Evolutionary conservation across 441 rosid species (phyloP), one percentile per base, ranked within the genome.

Genomic region (Adansonia madagascariensis): DNA sequence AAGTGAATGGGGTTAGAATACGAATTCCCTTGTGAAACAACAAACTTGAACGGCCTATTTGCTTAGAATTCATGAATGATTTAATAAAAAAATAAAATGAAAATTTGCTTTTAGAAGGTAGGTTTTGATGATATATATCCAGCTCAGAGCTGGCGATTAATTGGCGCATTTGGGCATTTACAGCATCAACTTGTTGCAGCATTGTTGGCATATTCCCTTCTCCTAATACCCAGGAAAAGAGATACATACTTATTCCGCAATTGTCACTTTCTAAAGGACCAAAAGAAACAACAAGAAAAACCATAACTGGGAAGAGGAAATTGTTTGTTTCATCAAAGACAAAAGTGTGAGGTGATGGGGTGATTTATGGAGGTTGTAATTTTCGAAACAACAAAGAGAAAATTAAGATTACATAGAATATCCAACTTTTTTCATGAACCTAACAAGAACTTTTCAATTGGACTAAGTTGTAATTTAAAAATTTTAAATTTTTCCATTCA

Each of bases 321-420:
- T 59, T 49, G 10, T 49, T 49, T 49, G 57, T 22, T 49, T 49
- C 22, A 47, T 22, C 18, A 27, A 47, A 47, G 59, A 49, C 59
- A 22, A 68, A 31, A 47, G 43, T 14, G 41, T 24, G 59, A 24
- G 52, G 39, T 47, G 73, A 68, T 47, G 18, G 18, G 18, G 4
- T 46, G 55, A 46, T 46, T 67, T 68, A 31, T 68, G 73, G n/a
- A 64, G 67, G 55, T 14, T 50, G 55, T 1, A 50, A 50, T 50
- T 50, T 50, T 14, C n/a, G 39, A 50, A 3, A 50, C n/a, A 50
- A 50, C 55, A 50, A 14, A 50, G 6, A 12, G 6, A 11, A 50
- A 11, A 11, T 50, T 50, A 50, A 50, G n/a, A 50, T 50, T 15
- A 50, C 15, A 14, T 1, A 3, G 6, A 11, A 17, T 3, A 50